Percentiles rank a stretch among this genome's conserved stretches.
These are phyloP conservation scores for Lipomyces orientalis DNA, from an alignment of 805 yeast species.

Conservation along the genomic window DNA sequence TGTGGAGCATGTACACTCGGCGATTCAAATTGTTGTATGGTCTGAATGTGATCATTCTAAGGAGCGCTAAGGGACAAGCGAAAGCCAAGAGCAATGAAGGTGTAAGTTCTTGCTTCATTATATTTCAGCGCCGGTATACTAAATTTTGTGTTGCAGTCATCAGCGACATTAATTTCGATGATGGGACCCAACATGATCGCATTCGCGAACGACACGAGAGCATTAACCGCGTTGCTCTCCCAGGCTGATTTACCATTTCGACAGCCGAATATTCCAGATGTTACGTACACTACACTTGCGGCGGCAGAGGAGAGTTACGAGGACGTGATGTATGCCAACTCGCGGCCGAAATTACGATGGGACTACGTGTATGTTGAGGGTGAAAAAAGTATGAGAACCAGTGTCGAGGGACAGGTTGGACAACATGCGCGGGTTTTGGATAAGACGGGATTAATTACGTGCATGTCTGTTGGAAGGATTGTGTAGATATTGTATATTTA, in stretches of 20 bases:
- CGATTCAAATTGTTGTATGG: slow-evolving; percentile 19
- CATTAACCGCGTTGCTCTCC: slow-evolving; percentile 4
- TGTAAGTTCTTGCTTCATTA: not conserved
- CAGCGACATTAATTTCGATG: slow-evolving; percentile 17
- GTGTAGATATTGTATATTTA: not conserved
- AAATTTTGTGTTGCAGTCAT: not conserved
- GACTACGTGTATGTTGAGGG: slow-evolving; percentile 24
- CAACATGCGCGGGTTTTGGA: not conserved
- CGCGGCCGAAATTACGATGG: slow-evolving; percentile 7
- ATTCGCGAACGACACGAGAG: slow-evolving; percentile 3
- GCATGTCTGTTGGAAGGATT: not conserved
- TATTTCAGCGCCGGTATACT: not conserved
- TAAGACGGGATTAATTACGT: slow-evolving; percentile 3
- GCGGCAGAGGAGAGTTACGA: not conserved
- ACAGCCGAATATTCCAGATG: not conserved
- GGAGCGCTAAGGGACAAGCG: not conserved
- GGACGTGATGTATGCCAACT: not conserved
- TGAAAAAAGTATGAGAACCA: slow-evolving; percentile 8
- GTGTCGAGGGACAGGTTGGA: slow-evolving; percentile 9
- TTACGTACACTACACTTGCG: not conserved
- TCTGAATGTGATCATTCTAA: slow-evolving; percentile 18
- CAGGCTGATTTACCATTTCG: not conserved
- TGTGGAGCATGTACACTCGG: slow-evolving; percentile 15
- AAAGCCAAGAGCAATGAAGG: not conserved
- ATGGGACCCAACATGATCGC: slow-evolving; percentile 25